Conservation (phyloP, 352 stramenopile genomes). For the Phytophthora sansomeana region DNA sequence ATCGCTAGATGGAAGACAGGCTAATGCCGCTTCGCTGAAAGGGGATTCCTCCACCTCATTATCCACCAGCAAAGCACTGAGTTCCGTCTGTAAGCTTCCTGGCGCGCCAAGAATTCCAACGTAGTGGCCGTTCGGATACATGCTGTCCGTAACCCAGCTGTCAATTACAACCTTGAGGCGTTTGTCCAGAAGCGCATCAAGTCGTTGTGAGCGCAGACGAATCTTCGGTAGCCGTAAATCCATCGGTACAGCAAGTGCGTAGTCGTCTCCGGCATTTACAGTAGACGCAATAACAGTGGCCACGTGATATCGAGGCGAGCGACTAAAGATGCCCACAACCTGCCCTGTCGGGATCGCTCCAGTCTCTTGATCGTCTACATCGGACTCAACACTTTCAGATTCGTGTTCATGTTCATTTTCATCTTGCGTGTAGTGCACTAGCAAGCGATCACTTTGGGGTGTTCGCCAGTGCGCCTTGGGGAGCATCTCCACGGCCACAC, state of each 20-base stretch:
- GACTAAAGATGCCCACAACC: slow-evolving; percentile 89
- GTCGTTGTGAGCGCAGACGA: slow-evolving; percentile 79
- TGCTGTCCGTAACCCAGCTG: slow-evolving; percentile 77
- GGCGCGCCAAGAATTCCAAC: slow-evolving; percentile 70
- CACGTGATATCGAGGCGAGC: slow-evolving; percentile 70
- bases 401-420: slow-evolving; percentile 46
- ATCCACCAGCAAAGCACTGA: slow-evolving; percentile 83
- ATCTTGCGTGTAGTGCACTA: slow-evolving; percentile 78
- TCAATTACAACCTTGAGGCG: slow-evolving; percentile 87
- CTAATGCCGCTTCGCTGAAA: slow-evolving; percentile 88
- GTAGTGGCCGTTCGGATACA: slow-evolving; percentile 86
- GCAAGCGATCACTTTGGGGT: slow-evolving; percentile 65
- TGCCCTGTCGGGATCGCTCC: slow-evolving; percentile 69
- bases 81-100: slow-evolving; percentile 77
- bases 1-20: slow-evolving; percentile 70
- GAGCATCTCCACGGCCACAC: slow-evolving; percentile 95
- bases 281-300: slow-evolving; percentile 79
- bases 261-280: slow-evolving; percentile 66
- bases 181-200: slow-evolving; percentile 79
- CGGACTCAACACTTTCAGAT: slow-evolving; percentile 21
- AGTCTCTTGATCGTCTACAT: slow-evolving; percentile 14
- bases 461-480: slow-evolving; percentile 78
- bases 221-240: slow-evolving; percentile 83
- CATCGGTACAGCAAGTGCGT: slow-evolving; percentile 84
- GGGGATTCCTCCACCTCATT: slow-evolving; percentile 84